These are phyloP conservation scores for Nicotiana obtusifolia DNA, from an alignment of 257 asterid species.

Conservation along the genomic window DNA sequence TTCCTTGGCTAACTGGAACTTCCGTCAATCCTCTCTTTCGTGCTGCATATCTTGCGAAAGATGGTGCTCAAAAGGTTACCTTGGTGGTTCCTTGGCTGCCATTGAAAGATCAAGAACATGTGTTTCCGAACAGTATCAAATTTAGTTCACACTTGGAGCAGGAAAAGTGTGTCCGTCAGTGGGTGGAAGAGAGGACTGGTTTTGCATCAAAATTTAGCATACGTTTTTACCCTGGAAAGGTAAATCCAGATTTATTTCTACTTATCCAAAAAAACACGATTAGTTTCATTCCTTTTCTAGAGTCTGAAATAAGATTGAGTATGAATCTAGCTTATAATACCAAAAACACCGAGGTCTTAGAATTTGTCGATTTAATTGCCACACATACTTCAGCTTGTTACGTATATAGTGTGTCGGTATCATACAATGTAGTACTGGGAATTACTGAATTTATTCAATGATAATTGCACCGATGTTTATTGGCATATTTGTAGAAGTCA, in stretches of 20 bases:
- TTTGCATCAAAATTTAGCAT: conserved; percentile 45
- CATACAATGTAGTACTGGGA: background rate
- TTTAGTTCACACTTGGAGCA: conserved; percentile 68
- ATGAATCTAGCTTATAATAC: background rate
- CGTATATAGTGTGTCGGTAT: background rate
- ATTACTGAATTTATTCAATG: background rate
- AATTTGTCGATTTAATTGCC: background rate
- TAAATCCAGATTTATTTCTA: conserved; percentile 15
- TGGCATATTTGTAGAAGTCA: background rate
- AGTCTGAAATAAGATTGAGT: background rate
- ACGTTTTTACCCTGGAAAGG: conserved; percentile 89
- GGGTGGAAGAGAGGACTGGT: conserved; percentile 88
- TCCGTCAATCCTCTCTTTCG: conserved; percentile 94
- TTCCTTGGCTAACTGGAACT: conserved; percentile 98
- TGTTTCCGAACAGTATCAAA: conserved; percentile 64
- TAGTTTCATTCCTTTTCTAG: background rate
- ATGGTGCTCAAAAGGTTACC: conserved; percentile 53
- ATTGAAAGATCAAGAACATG: conserved; percentile 70
- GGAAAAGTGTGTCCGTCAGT: conserved; percentile 69
- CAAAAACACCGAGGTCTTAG: background rate
- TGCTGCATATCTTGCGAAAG: conserved; percentile 89
- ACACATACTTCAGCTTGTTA: background rate
- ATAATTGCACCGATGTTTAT: background rate
- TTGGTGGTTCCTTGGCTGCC: conserved; percentile 94
- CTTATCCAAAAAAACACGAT: background rate